Conservation (phyloP, 2,329 filamentous ascomycete species). For the Bretziella fagacearum region DNA sequence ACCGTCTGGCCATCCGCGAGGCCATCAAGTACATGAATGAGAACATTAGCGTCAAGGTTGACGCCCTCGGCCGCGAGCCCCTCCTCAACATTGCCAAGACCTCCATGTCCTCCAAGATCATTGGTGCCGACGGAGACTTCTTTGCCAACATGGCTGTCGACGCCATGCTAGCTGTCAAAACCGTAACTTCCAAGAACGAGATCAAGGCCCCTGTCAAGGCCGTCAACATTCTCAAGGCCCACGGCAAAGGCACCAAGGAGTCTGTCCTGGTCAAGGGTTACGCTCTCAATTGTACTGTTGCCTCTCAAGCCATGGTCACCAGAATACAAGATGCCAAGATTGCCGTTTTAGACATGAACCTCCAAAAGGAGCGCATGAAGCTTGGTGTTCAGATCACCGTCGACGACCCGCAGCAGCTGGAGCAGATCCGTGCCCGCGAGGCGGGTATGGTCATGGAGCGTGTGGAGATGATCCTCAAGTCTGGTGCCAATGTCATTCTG, state of each 20-base stretch:
- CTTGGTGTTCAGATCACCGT: conserved; percentile 95
- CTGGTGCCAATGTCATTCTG: conserved; percentile 86
- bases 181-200: conserved; percentile 77
- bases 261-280: conserved; percentile 90
- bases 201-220: conserved; percentile 97
- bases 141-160: conserved; percentile 96
- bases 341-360: conserved; percentile 89
- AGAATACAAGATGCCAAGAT: conserved; percentile 89
- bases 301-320: conserved; percentile 94
- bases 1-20: conserved; percentile 85
- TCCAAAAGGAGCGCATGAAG: conserved; percentile 99
- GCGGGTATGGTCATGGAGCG: conserved; percentile 84
- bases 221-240: conserved; percentile 95
- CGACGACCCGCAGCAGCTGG: conserved; percentile 89
- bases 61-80: conserved; percentile 75
- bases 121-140: conserved; percentile 88
- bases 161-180: conserved; percentile 87
- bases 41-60: conserved; percentile 91
- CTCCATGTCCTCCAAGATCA: conserved; percentile 98
- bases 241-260: conserved; percentile 81
- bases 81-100: conserved; percentile 93
- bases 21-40: conserved; percentile 98
- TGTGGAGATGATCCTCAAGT: conserved; percentile 94
- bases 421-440: conserved; percentile 90
- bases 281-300: conserved; percentile 94